A percentile compares a stretch with the other conserved stretches of the same genome.
phyloP scores from a whole-genome alignment of 495 filamentous ascomycete species.

The Hypoxylon trugodes region DNA sequence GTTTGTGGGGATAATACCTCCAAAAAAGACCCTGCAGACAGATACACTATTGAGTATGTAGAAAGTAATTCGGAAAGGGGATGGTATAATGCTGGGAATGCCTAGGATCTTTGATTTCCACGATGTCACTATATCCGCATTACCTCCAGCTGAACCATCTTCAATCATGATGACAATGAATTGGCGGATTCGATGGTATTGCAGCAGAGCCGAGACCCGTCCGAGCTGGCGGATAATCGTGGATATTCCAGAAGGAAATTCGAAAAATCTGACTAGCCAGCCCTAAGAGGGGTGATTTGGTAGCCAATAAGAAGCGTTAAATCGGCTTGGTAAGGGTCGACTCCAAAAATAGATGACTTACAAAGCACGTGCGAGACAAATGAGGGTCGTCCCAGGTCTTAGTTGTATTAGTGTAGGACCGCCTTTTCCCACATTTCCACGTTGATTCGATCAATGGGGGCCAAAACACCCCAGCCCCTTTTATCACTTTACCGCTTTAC shows the following conservation, averaged over 20 bases:
- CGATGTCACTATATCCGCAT: constrained; percentile 20
- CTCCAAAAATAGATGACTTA: constrained; percentile 38
- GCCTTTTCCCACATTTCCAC: constrained; percentile 3
- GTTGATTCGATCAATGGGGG: constrained; percentile 3
- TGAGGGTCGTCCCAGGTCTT: neutral
- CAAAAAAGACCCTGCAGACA: constrained; percentile 9
- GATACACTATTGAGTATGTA: neutral
- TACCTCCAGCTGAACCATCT: constrained; percentile 6
- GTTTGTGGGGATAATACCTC: constrained; percentile 13
- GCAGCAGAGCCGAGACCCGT: constrained; percentile 1
- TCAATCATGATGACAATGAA: constrained; percentile 11
- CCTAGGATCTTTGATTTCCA: constrained; percentile 3
- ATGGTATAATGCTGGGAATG: neutral
- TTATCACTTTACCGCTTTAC: constrained; percentile 28
- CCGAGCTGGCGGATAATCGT: neutral
- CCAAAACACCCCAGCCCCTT: constrained; percentile 26
- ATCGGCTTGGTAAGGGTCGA: constrained; percentile 26
- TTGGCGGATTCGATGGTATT: constrained; percentile 9
- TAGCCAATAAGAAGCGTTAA: constrained; percentile 30
- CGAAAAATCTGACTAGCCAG: constrained; percentile 33
- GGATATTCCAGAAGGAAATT: constrained; percentile 16
- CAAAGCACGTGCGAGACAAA: constrained; percentile 36
- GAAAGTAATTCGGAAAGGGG: neutral
- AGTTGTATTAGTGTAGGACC: neutral
- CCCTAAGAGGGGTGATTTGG: constrained; percentile 21